A percentile compares a stretch with the other conserved stretches of the same genome.
phyloP scores from a whole-genome alignment of 441 rosid species.

The Arabidopsis lyrata region DNA sequence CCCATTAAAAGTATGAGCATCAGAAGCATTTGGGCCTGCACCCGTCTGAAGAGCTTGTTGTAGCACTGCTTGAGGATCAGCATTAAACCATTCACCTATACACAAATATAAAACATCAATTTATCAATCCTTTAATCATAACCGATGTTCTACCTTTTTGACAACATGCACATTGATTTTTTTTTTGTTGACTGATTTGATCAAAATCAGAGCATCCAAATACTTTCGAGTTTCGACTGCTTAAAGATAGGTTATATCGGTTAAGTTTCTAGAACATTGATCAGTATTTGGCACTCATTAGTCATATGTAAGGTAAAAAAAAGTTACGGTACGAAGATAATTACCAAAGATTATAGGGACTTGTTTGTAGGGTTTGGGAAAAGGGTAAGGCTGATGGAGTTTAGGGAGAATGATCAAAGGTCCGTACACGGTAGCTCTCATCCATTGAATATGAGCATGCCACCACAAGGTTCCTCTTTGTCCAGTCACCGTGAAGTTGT shows the following conservation, averaged over 20 bases:
- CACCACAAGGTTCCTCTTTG: slow-evolving; percentile 81
- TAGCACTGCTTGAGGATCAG: slow-evolving; percentile 67
- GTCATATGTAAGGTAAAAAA: not conserved
- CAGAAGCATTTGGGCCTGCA: slow-evolving; percentile 69
- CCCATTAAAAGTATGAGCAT: slow-evolving; percentile 78
- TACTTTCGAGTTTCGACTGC: too few species aligned
- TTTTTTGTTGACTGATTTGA: not conserved
- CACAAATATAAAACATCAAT: not conserved
- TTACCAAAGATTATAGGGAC: slow-evolving; percentile 67
- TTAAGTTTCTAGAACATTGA: not conserved
- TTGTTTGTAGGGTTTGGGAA: slow-evolving; percentile 68
- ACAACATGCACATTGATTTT: not conserved
- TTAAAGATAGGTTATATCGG: not conserved
- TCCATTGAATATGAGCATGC: slow-evolving; percentile 79
- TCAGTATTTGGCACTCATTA: not conserved
- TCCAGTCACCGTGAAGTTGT: slow-evolving; percentile 66
- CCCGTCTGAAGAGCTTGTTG: slow-evolving; percentile 73
- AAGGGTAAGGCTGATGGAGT: slow-evolving; percentile 59
- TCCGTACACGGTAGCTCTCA: slow-evolving; percentile 71
- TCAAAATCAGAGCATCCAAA: not conserved
- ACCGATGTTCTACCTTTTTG: too few species aligned
- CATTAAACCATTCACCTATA: slow-evolving; percentile 81
- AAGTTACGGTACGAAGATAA: not conserved
- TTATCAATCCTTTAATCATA: not conserved
- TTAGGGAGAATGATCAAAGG: slow-evolving; percentile 67